Conservation (phyloP, 2,329 filamentous ascomycete genomes). For the Albophoma yamanashiensis region DNA sequence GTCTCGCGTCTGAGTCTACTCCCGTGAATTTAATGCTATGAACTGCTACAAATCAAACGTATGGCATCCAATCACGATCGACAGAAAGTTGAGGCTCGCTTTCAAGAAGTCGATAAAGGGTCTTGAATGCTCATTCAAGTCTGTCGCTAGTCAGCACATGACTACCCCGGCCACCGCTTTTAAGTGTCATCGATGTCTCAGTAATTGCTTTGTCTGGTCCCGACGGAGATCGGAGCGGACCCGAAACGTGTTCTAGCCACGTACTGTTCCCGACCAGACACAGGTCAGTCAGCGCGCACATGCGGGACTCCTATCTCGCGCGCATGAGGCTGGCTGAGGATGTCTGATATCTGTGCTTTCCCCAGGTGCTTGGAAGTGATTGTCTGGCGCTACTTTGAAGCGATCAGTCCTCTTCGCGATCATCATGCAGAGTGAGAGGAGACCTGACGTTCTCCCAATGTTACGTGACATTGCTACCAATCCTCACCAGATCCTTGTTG, state of each 20-base stretch:
- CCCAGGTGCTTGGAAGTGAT: background rate
- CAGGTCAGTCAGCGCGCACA: background rate
- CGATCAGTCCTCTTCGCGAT: too few species aligned
- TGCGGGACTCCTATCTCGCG: background rate
- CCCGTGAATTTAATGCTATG: background rate
- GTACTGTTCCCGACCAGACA: background rate
- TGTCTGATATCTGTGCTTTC: background rate
- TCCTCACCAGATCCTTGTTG: too few species aligned
- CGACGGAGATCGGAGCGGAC: background rate
- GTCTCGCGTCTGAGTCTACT: background rate
- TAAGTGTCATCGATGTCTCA: background rate
- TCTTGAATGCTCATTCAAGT: background rate
- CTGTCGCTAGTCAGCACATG: background rate
- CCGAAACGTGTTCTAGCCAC: background rate
- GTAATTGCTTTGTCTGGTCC: background rate
- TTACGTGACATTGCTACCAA: background rate
- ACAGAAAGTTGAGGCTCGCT: background rate
- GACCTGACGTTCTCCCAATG: background rate
- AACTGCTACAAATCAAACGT: background rate
- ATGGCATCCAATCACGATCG: background rate
- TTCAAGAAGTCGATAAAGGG: background rate
- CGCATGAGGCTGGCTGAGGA: background rate
- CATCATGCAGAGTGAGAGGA: too few species aligned
- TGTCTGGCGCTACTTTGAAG: background rate
- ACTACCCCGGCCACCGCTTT: background rate